A percentile compares a stretch with the other conserved stretches of the same genome.
phyloP scores from a whole-genome alignment of 352 stramenopile species.

The Aphanomyces astaci region DNA sequence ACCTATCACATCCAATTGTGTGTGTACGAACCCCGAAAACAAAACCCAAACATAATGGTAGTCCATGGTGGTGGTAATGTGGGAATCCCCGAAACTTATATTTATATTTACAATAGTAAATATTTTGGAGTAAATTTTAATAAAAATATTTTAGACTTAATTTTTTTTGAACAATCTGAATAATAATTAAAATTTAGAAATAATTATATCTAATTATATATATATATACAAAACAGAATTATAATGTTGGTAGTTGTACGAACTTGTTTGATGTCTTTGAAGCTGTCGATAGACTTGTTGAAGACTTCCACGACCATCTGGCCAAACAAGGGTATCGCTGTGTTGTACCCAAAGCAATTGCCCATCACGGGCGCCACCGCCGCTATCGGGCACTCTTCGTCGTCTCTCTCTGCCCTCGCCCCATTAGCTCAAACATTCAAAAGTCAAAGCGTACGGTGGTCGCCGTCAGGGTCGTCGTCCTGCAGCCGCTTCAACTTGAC shows the following conservation, averaged over 20 bases:
- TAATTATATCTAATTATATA: too few relatives aligned
- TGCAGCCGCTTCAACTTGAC: neutral
- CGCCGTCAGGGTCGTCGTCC: slow-evolving; percentile 3
- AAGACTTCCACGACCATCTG: slow-evolving; percentile 55
- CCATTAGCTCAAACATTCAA: neutral
- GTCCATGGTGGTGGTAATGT: too few relatives aligned
- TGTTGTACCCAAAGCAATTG: slow-evolving; percentile 59
- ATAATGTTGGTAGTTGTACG: too few relatives aligned
- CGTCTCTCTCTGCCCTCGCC: neutral
- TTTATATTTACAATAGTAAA: too few relatives aligned
- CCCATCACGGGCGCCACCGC: slow-evolving; percentile 40
- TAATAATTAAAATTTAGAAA: too few relatives aligned
- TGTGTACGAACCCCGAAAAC: too few relatives aligned
- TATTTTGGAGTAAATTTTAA: too few relatives aligned
- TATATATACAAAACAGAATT: too few relatives aligned
- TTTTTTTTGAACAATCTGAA: too few relatives aligned
- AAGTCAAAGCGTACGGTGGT: neutral
- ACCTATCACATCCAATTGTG: slow-evolving; percentile 28
- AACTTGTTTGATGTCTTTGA: slow-evolving; percentile 76
- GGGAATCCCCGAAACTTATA: too few relatives aligned
- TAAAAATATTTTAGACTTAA: too few relatives aligned
- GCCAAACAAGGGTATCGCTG: slow-evolving; percentile 53
- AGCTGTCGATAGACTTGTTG: slow-evolving; percentile 67
- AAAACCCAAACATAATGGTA: too few relatives aligned
- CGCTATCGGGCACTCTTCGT: slow-evolving; percentile 47